Conservation (phyloP, 2,329 filamentous ascomycete genomes). For the Grosmannia penicillata region DNA sequence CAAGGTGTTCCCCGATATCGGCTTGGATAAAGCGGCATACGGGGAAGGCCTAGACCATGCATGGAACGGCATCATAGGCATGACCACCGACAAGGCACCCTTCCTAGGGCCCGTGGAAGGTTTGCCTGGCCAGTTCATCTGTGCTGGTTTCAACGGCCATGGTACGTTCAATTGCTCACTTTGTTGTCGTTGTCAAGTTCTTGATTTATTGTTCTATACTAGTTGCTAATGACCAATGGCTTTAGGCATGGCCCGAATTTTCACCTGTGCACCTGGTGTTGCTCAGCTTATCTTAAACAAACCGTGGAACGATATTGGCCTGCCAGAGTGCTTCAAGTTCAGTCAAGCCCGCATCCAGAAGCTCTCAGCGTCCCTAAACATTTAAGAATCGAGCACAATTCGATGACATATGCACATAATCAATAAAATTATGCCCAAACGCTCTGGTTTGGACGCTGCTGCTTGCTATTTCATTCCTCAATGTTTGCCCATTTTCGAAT, state of each 20-base stretch:
- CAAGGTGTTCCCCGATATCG: constrained; percentile 18
- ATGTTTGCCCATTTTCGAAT: no score
- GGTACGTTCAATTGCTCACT: constrained; percentile 15
- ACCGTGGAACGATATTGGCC: constrained; percentile 1
- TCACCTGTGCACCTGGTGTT: constrained; percentile 1
- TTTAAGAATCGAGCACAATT: no score
- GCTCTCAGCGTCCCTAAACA: neutral
- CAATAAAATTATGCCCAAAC: no score
- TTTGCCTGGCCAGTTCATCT: constrained; percentile 28
- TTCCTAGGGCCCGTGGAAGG: constrained; percentile 26
- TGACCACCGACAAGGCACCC: constrained; percentile 30
- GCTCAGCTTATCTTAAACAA: neutral
- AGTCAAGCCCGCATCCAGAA: neutral
- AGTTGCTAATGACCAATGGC: neutral
- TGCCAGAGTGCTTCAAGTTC: constrained; percentile 10
- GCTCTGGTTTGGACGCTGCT: no score
- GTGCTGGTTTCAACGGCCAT: constrained; percentile 34
- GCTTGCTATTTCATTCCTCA: no score
- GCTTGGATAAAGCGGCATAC: constrained; percentile 12
- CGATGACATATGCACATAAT: no score
- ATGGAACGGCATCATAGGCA: constrained; percentile 31
- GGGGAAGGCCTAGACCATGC: constrained; percentile 29
- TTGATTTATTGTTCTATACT: neutral
- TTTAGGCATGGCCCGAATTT: constrained; percentile 3
- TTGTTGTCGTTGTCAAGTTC: neutral